Evolutionary conservation across 75 land plant species (phyloP).

Genomic region (Pinus taeda): DNA sequence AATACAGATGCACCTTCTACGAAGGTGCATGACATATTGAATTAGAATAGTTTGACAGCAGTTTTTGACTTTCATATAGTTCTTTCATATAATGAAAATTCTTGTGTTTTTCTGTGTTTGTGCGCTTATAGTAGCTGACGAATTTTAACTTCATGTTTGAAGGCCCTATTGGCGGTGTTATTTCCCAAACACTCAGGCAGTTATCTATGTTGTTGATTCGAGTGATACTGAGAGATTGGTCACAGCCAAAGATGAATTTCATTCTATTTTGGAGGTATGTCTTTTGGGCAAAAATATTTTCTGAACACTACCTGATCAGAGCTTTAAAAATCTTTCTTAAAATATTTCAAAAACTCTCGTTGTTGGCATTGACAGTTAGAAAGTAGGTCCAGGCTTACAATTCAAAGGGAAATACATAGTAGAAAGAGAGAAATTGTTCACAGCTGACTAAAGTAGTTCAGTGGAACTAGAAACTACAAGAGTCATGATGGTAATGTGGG

Average conservation of each 20-base stretch:
- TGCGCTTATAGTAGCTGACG: neutral
- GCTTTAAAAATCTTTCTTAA: no score
- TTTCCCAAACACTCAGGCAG: slow-evolving; percentile 98
- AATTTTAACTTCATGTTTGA: slow-evolving; percentile 4
- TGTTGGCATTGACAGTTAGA: no score
- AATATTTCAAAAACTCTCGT: no score
- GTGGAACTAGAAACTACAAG: no score
- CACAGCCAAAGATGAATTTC: slow-evolving; percentile 93
- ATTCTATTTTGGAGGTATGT: slow-evolving; percentile 75
- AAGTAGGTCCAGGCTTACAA: no score
- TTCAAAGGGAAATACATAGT: no score
- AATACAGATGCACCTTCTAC: neutral
- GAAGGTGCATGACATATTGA: neutral
- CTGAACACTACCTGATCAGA: no score
- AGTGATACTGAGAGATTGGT: slow-evolving; percentile 93
- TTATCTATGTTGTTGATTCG: slow-evolving; percentile 97
- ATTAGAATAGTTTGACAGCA: neutral
- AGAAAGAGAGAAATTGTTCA: no score
- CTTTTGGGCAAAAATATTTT: no score
- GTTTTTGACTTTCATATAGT: neutral
- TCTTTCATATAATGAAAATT: no score
- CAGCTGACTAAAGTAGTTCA: no score
- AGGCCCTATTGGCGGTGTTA: slow-evolving; percentile 99
- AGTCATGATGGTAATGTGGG: no score
- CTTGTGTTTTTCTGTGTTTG: neutral